Percentiles rank a stretch among this genome's conserved stretches.
phyloP scores from a whole-genome alignment of 2,329 filamentous ascomycete species.

The Colletotrichum nymphaeae region DNA sequence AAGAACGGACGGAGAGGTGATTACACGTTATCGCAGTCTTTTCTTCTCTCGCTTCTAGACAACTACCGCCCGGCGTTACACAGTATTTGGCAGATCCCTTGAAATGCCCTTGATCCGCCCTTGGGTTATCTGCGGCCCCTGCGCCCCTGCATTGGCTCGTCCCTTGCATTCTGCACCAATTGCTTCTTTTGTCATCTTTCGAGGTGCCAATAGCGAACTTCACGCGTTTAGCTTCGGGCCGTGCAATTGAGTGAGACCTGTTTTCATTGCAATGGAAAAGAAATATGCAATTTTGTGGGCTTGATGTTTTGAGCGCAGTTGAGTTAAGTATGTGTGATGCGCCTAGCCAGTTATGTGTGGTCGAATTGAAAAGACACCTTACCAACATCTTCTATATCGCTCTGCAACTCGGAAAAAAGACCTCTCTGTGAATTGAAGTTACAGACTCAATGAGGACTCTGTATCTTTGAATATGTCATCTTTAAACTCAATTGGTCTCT shows the following conservation, averaged over 20 bases:
- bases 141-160: constrained; percentile 12
- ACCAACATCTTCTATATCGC: neutral
- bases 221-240: neutral
- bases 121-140: neutral
- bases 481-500: neutral
- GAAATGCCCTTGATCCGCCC: neutral
- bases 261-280: neutral
- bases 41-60: neutral
- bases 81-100: neutral
- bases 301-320: neutral
- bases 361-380: neutral
- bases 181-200: neutral
- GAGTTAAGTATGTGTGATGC: neutral
- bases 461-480: neutral
- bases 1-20: too few relatives aligned
- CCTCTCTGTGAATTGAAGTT: neutral
- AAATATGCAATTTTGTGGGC: neutral
- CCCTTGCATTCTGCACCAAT: constrained; percentile 23
- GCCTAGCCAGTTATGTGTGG: neutral
- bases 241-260: neutral
- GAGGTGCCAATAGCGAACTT: neutral
- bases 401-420: neutral
- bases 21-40: neutral
- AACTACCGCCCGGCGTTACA: neutral
- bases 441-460: neutral